Base-by-base conservation (phyloP, 1,139 yeast species). In the Pneumocystis murina region DNA sequence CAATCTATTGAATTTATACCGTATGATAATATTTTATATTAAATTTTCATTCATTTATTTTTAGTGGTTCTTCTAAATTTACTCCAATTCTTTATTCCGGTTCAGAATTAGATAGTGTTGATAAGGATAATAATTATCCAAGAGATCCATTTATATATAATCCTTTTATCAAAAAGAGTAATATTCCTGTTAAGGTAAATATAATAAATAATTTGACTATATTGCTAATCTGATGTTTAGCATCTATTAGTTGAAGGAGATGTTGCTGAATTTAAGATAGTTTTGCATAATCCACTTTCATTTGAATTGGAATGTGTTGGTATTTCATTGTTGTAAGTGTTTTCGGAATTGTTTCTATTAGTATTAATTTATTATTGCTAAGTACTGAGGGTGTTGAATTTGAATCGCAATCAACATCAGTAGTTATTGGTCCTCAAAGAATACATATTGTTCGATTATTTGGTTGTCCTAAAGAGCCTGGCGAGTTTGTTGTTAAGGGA, bases 221-320 rank as follows among this genome's bases (percentile, higher is more conserved):
- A 24, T 48, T 41, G 61, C 43, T 28, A 61, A 60, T 7, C n/a
- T 6, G 61, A 55, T n/a, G 61, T 60, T 17, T 60, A 58, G 36
- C 58, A 54, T 39, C 14, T 62, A n/a, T 59, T 68, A 36, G 70
- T 68, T 3, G 63, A 63, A 59, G 62, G 62, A 40, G 69, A 68
- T 59, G 67, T 66, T 8, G 68, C 66, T 16, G 67, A 67, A 39
- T 63, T 74, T 39, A 73, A 77, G 24, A 76, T 88, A 0, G 76
- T 79, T 1, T 70, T 92, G 10, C 92, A 87, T 70, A 92, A 92
- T 71, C 96, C 96, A 1, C 89, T 84, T 74, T 81, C 83, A 12
- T 89, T 88, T 72, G 89, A 85, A 62, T 74, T 91, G 12, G 85
- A 83, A 60, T 75, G 92, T 3, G 76, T 77, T 41, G n/a, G 24